Percentiles rank a stretch among this genome's conserved stretches.
Evolutionary conservation across 176 grass and related monocot genomes (phyloP).

Genomic region (Tillandsia fasciculata): DNA sequence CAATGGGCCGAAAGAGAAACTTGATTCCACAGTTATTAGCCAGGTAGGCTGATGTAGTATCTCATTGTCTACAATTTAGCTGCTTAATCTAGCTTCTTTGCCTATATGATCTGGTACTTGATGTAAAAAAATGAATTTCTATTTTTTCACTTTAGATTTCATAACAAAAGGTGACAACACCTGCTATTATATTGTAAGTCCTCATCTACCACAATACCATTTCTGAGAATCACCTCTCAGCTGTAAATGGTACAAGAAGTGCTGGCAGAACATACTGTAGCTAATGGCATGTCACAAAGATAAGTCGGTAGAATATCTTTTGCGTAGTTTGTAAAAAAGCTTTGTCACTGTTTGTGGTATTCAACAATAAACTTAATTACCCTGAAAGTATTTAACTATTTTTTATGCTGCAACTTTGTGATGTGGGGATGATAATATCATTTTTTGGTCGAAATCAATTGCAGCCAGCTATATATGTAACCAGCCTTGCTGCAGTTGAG

Average conservation of each 20-base stretch:
- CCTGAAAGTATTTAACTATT: neutral
- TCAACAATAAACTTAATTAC: neutral
- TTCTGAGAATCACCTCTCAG: neutral
- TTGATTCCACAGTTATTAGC: slow-evolving; percentile 93
- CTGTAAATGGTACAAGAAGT: neutral
- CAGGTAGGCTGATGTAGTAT: slow-evolving; percentile 39
- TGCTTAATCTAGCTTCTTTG: neutral
- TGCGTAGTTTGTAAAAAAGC: neutral
- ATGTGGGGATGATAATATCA: slow-evolving; percentile 3
- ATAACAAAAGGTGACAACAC: no score
- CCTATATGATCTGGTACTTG: neutral
- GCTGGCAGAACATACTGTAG: neutral
- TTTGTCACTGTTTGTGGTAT: neutral
- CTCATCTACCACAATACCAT: neutral
- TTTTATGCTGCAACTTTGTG: neutral
- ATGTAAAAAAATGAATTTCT: no score
- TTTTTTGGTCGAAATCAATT: slow-evolving; percentile 25
- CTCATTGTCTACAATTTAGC: neutral
- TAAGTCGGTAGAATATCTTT: neutral
- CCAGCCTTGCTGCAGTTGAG: slow-evolving; percentile 87
- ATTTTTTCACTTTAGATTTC: no score
- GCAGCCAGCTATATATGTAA: slow-evolving; percentile 94
- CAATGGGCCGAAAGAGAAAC: slow-evolving; percentile 89
- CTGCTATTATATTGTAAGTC: no score
- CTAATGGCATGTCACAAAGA: neutral